Percentiles rank a stretch among this genome's conserved stretches.
Conservation (phyloP, 495 filamentous ascomycete genomes). For the Hypoxylon fuscum region DNA sequence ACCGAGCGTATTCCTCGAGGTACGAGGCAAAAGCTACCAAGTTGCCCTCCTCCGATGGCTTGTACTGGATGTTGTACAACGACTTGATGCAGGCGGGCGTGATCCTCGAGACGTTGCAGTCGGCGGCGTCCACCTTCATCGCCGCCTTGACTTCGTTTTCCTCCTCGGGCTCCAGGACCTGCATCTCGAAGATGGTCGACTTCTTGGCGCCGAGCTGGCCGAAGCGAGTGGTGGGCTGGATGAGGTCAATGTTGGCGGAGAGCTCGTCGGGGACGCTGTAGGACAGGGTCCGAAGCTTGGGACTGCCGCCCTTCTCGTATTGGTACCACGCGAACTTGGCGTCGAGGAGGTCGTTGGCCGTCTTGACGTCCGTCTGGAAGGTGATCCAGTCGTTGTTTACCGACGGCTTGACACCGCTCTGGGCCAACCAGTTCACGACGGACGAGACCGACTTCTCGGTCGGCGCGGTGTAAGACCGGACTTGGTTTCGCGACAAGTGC, state of each 20-base stretch:
- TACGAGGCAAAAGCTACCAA: slow-evolving; percentile 67
- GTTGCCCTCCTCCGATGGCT: slow-evolving; percentile 57
- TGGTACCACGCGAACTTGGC: slow-evolving; percentile 58
- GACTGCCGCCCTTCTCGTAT: slow-evolving; percentile 36
- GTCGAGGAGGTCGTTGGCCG: slow-evolving; percentile 59
- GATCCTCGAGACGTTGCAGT: slow-evolving; percentile 60
- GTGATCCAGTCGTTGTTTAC: slow-evolving; percentile 57
- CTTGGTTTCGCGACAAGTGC: slow-evolving; percentile 55
- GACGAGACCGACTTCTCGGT: slow-evolving; percentile 49
- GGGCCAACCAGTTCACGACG: slow-evolving; percentile 56
- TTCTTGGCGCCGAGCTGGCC: slow-evolving; percentile 42
- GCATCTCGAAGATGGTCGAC: slow-evolving; percentile 48
- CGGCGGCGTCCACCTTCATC: slow-evolving; percentile 16
- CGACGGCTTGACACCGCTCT: slow-evolving; percentile 50
- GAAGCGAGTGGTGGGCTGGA: slow-evolving; percentile 69
- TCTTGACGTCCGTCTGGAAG: slow-evolving; percentile 59
- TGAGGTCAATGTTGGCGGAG: slow-evolving; percentile 60
- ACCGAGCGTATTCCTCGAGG: slow-evolving; percentile 60
- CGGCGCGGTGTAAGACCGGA: slow-evolving; percentile 57
- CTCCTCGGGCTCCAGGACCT: slow-evolving; percentile 34
- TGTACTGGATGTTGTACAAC: slow-evolving; percentile 70
- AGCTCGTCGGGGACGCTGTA: slow-evolving; percentile 68
- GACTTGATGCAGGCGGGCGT: slow-evolving; percentile 68
- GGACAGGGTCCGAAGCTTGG: slow-evolving; percentile 61
- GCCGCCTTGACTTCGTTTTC: slow-evolving; percentile 20